phyloP scores from a whole-genome alignment of 768 basidiomycete species.

The Panellus pusillus region DNA sequence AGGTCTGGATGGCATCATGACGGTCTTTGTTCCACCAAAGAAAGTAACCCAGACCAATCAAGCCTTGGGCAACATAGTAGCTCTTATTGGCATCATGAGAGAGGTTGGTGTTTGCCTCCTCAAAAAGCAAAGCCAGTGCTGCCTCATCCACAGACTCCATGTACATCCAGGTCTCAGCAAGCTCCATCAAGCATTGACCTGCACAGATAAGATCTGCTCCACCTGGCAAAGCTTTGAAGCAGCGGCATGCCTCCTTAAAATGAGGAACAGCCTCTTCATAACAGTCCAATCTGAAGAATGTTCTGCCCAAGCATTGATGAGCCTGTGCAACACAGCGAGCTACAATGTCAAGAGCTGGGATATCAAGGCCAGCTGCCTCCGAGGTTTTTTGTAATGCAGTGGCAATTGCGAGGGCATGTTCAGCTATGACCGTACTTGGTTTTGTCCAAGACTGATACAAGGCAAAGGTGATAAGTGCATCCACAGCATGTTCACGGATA shows the following conservation, averaged over 20 bases:
- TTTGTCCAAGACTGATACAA: slow-evolving; percentile 17
- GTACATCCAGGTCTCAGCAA: not conserved
- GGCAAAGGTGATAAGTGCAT: slow-evolving; percentile 9
- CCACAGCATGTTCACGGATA: no score
- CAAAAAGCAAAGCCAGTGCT: not conserved
- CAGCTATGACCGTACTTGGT: slow-evolving; percentile 12
- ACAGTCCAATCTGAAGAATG: not conserved
- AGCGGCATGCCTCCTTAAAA: not conserved
- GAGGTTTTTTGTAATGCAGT: no score
- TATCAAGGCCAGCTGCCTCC: no score
- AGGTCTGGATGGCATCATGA: not conserved
- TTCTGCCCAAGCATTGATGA: slow-evolving; percentile 5
- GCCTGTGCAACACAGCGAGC: not conserved
- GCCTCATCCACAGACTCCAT: not conserved
- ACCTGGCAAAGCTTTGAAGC: not conserved
- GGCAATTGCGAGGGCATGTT: slow-evolving; percentile 6
- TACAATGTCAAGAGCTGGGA: no score
- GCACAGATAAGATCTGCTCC: not conserved
- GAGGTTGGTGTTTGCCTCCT: slow-evolving; percentile 1
- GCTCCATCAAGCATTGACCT: slow-evolving; percentile 1
- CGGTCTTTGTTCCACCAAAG: not conserved
- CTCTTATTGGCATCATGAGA: not conserved
- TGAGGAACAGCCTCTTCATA: slow-evolving; percentile 2
- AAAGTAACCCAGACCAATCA: slow-evolving; percentile 3
- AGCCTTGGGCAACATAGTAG: slow-evolving; percentile 1